Base-by-base conservation (phyloP, 2,329 filamentous ascomycete genomes). In the Plenodomus lindquistii region DNA sequence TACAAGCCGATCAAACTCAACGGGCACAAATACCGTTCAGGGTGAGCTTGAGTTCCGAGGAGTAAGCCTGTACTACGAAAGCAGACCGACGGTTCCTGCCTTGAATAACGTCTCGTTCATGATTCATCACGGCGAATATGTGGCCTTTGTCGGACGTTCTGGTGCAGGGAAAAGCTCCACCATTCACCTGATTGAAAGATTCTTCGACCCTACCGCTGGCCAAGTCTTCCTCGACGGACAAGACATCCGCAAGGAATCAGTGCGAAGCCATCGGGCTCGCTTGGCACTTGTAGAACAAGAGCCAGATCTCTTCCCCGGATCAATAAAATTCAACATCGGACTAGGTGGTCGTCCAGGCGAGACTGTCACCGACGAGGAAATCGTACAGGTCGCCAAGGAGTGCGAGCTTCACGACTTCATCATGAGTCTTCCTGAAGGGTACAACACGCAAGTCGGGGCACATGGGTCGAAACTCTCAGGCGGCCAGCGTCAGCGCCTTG, bases 321-420 rank as follows among this genome's bases (percentile, higher is more conserved):
- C 71, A 0, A 70, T 79, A 31, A 60, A 63, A 15, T 74, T 75
- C 62, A 79, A 79, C 46, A 70, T 78, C 21, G 61, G 67, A 13
- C 64, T 78, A 9, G 76, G 75, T n/a, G 58, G 54, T 24, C 59
- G 66, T 19, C 67, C 65, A 15, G 69, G 61, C 2, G 42, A 57
- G 15, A 45, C 58, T 4, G 44, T 56, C 15, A 57, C 41, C 16
- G 58, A 63, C 9, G 63, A 64, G 58, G 58, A 69, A 48, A 64
- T 71, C 31, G 47, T 63, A 19, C 54, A 50, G 3, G 75, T 73
- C 2, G 75, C 73, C 42, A 70, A 70, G 50, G 66, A 70, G 44
- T 77, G 73, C 43, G 75, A 74, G 39, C 64, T 79, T 9, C 75
- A 79, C 50, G 75, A 77, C 16, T 78, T 78, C 59, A 75, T 79